These are phyloP conservation scores for Ehretia macrophylla DNA, from an alignment of 257 asterid species.

Conservation along the genomic window DNA sequence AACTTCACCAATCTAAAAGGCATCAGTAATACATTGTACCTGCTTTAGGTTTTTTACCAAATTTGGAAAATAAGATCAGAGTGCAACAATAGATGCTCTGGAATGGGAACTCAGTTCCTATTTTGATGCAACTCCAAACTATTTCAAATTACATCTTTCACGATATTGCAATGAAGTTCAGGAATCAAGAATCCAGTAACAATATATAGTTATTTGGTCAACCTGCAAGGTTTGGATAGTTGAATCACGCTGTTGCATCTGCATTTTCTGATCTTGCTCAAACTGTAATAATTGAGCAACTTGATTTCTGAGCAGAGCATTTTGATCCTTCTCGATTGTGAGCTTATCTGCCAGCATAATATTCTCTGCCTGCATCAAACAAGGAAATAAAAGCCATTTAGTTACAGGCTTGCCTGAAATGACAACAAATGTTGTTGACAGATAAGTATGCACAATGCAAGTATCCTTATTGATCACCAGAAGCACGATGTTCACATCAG, in stretches of 20 bases:
- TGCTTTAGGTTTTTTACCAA: no score
- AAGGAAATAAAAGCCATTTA: conserved; percentile 18
- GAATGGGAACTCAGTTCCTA: no score
- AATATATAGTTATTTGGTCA: background rate
- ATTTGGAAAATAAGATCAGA: no score
- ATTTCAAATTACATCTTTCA: no score
- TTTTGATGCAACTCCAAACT: background rate
- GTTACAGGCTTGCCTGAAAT: background rate
- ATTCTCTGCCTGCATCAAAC: conserved; percentile 72
- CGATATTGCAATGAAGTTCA: background rate
- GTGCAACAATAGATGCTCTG: no score
- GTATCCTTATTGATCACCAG: no score
- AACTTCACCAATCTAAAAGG: no score
- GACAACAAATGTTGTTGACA: background rate
- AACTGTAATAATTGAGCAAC: no score
- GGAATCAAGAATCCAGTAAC: background rate
- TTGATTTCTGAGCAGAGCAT: conserved; percentile 44
- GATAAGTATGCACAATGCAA: no score
- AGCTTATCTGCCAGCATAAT: conserved; percentile 63
- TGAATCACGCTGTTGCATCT: conserved; percentile 72
- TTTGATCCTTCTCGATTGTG: conserved; percentile 86
- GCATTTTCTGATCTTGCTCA: conserved; percentile 15
- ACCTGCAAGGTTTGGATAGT: conserved; percentile 87
- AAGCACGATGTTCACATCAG: no score
- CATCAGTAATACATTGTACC: no score